Percentiles rank a stretch among this genome's conserved stretches.
Evolutionary conservation across 441 rosid genomes (phyloP).

Genomic region (Croton laevigatus): DNA sequence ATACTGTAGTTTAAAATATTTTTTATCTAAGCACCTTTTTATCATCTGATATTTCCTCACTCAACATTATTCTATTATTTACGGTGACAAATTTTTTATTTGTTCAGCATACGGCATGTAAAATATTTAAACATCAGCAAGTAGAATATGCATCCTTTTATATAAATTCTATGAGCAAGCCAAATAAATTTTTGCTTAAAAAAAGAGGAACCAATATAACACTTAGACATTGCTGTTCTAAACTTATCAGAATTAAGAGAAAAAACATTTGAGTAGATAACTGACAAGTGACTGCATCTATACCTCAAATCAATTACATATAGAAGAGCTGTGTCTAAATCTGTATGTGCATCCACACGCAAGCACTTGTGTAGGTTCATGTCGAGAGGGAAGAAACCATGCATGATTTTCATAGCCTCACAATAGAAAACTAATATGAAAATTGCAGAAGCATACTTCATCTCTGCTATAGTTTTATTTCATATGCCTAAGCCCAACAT

Average conservation of each 20-base stretch:
- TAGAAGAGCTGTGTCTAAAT: background rate
- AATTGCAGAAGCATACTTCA: background rate
- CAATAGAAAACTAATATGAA: background rate
- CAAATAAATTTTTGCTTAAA: background rate
- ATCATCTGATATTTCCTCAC: background rate
- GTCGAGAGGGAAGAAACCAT: background rate
- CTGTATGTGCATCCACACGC: background rate
- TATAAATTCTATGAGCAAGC: background rate
- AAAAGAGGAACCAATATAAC: background rate
- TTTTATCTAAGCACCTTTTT: background rate
- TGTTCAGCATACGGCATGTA: background rate
- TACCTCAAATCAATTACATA: no score
- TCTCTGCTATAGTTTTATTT: background rate
- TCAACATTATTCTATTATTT: background rate
- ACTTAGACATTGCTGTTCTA: background rate
- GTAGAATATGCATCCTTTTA: background rate
- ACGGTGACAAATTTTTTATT: background rate
- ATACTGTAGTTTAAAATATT: background rate
- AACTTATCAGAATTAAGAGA: background rate
- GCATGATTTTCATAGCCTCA: background rate
- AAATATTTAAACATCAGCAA: background rate
- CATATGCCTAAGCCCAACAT: background rate
- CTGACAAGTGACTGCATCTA: slow-evolving; percentile 2
- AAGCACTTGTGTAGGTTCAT: background rate
- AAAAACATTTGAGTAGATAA: background rate